Percentiles rank a stretch among this genome's conserved stretches.
Conservation (phyloP, 345 rosid genomes). For the Euphorbia peplus region DNA sequence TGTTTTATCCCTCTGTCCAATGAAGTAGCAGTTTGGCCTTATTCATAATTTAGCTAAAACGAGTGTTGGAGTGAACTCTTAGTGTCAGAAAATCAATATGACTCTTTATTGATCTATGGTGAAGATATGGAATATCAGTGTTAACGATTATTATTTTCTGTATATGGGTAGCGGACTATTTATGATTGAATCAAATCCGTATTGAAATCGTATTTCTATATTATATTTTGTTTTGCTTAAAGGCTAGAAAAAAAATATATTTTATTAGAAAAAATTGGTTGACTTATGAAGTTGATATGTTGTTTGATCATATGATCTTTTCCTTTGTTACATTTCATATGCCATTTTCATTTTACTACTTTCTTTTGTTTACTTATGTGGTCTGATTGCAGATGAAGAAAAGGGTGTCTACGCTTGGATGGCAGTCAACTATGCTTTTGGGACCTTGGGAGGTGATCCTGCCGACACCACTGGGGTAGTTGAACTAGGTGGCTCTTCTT, state of each 20-base stretch:
- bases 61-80: neutral
- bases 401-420: constrained; percentile 42
- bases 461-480: constrained; percentile 38
- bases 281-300: neutral
- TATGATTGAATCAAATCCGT: neutral
- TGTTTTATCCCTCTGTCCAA: neutral
- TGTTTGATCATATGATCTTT: neutral
- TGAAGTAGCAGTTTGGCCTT: neutral
- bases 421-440: constrained; percentile 45
- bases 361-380: too few species aligned
- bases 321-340: neutral
- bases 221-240: neutral
- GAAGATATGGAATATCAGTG: neutral
- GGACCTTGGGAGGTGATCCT: constrained; percentile 42
- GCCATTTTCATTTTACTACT: neutral
- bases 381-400: constrained; percentile 33
- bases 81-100: neutral
- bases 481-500: constrained; percentile 43
- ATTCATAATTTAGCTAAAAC: neutral
- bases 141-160: too few species aligned
- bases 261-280: neutral
- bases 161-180: neutral
- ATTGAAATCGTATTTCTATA: neutral
- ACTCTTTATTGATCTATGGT: neutral
- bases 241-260: too few species aligned